Conservation (phyloP, 805 yeast genomes). For the Candida golubevii region DNA sequence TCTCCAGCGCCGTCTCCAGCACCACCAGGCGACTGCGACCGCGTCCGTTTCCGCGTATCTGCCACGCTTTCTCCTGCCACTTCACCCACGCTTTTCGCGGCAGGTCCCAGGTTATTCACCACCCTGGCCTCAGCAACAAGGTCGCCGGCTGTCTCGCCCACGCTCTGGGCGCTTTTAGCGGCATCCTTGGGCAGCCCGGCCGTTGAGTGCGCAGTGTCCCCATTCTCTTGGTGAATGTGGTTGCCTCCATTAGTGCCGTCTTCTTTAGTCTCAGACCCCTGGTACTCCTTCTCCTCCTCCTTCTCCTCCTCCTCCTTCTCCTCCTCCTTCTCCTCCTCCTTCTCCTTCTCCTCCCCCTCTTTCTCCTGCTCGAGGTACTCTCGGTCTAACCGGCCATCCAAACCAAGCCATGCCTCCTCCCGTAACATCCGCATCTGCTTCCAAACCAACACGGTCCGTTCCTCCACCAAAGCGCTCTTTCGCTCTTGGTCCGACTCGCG, state of each 20-base stretch:
- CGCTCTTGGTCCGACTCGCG: constrained; percentile 4
- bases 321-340: neutral
- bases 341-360: constrained; percentile 2
- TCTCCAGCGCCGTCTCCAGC: too few species aligned
- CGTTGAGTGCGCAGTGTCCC: neutral
- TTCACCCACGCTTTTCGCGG: constrained; percentile 3
- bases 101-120: neutral
- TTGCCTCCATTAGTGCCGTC: neutral
- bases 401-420: constrained; percentile 7
- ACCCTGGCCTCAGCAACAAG: constrained; percentile 4
- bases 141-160: constrained; percentile 6
- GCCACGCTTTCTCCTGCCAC: constrained; percentile 5
- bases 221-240: neutral
- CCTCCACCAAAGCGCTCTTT: constrained; percentile 19
- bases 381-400: constrained; percentile 2
- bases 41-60: constrained; percentile 4
- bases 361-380: constrained; percentile 8
- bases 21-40: neutral
- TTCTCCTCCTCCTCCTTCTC: constrained; percentile 1
- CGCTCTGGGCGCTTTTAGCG: neutral
- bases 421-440: constrained; percentile 21
- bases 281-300: constrained; percentile 1
- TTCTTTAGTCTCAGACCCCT: neutral
- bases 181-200: neutral
- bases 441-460: constrained; percentile 31